Conservation (phyloP, 331 rosid species). For the Quercus phellos region DNA sequence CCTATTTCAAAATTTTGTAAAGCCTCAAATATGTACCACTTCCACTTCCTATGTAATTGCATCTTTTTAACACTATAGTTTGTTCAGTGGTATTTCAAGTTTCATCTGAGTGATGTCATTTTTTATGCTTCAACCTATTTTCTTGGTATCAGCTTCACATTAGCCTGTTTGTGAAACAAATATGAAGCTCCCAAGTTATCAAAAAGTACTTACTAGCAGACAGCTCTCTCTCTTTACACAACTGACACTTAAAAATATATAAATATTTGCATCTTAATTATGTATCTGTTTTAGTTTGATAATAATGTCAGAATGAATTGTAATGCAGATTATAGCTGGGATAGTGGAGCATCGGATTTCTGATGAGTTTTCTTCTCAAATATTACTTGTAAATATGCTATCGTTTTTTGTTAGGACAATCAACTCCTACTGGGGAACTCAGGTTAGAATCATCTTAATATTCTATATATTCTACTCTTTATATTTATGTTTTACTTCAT, state of each 20-base stretch:
- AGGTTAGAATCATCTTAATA: conserved; percentile 39
- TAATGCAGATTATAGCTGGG: conserved; percentile 83
- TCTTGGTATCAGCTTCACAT: neutral
- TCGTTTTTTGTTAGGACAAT: conserved; percentile 77
- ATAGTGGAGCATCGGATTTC: conserved; percentile 82
- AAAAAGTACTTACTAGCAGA: too few species aligned
- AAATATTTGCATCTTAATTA: neutral
- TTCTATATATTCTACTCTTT: conserved; percentile 8
- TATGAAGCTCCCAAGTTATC: too few species aligned
- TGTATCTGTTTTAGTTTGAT: neutral
- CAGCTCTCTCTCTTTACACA: neutral
- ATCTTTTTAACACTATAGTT: neutral
- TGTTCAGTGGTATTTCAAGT: neutral
- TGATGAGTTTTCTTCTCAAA: conserved; percentile 68
- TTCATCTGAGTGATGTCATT: neutral
- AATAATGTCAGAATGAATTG: conserved; percentile 14
- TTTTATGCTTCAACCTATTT: neutral
- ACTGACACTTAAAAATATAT: neutral
- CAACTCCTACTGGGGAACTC: conserved; percentile 97
- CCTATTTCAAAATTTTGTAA: neutral
- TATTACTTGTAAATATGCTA: conserved; percentile 67
- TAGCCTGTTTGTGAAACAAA: too few species aligned
- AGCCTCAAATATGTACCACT: neutral
- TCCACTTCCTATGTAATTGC: neutral
- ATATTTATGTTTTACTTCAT: conserved; percentile 1